Evolutionary conservation across 345 rosid genomes (phyloP), one percentile per base, ranked within the genome.

Genomic region (Pugionium dolabratum): DNA sequence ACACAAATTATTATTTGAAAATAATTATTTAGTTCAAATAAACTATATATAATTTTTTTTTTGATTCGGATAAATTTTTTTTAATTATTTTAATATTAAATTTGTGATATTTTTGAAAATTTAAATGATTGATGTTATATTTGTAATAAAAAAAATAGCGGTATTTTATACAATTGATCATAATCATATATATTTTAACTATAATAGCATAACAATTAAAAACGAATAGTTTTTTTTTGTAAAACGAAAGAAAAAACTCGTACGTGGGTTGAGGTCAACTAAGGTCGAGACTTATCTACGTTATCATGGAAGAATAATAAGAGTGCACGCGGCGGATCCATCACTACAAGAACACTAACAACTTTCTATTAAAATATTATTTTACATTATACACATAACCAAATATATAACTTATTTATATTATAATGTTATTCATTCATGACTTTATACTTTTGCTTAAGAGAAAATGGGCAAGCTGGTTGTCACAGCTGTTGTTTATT

Each of bases 401-500:
- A 62, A 27, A 45, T 44, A 54, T n/a, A 36, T 34, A 53, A 60
- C 25, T 53, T 62, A n/a, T 10, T 27, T 33, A 6, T 35, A 29
- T 54, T 54, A 62, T 41, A 46, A 54, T 28, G 46, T 62, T 46
- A 62, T 62, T 43, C 39, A 62, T 61, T 54, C 42, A 49, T 54
- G 43, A 46, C 75, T 71, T 71, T 71, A 71, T 55, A 54, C 69
- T 71, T 71, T 48, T 70, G 62, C 4, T 37, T 46, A 31, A 31
- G 27, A 39, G 69, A 54, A 72, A 77, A 43, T 66, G 77, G 18
- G 63, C 65, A 60, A 47, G 69, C 62, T 70, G 79, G 74, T 66
- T 66, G 64, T 34, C 55, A 74, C 74, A 80, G 79, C 81, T 80
- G 83, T 70, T 62, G 60, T 77, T 67, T 77, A 72, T 80, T 74